Evolutionary conservation across 2,329 filamentous ascomycete genomes (phyloP), one percentile per base, ranked within the genome.

Genomic region (Apiospora rasikravindrae): DNA sequence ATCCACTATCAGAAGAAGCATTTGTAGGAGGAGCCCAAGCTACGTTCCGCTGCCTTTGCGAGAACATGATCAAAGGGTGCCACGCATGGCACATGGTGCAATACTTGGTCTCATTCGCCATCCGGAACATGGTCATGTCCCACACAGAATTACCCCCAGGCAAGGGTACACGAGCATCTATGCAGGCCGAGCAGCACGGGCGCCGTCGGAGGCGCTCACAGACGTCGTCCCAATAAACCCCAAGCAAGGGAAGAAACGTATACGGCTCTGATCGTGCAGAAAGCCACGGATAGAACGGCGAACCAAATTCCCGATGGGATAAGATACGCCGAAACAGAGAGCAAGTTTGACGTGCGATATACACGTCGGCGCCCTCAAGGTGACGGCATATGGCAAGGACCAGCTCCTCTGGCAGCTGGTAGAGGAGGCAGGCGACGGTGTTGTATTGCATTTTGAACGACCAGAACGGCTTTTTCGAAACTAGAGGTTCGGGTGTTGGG

Each of bases 231-330:
- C 53, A 61, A 29, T 61, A 16, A 1, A 61, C 16, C 3, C 7
- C 7, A 10, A 61, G 53, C 0, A 10, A 37, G 16, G 53, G 53
- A 1, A 8, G 14, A 19, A 14, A 11, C 3, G 24, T 5, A 16
- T 0, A 7, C 24, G 51, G 24, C 33, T 5, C 33, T 8, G 8
- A n/a, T 13, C n/a, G 11, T 47, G 14, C 13, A 1, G 6, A 13
- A 1, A 29, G 1, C 29, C 24, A 24, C 19, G 19, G 1, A 4
- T 1, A 0, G 22, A 2, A 22, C n/a, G n/a, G n/a, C 6, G 16
- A n/a, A 2, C 33, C 29, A 8, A 61, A 61, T 37, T 37, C 19
- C 3, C 2, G 7, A 4, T 3, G 19, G 7, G 29, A 22, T 0
- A 37, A 8, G 3, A 61, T 3, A 16, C 53, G 53, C 19, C 53